phyloP scores from a whole-genome alignment of 2,329 filamentous ascomycete genomes.

The Pyrenophora teres region DNA sequence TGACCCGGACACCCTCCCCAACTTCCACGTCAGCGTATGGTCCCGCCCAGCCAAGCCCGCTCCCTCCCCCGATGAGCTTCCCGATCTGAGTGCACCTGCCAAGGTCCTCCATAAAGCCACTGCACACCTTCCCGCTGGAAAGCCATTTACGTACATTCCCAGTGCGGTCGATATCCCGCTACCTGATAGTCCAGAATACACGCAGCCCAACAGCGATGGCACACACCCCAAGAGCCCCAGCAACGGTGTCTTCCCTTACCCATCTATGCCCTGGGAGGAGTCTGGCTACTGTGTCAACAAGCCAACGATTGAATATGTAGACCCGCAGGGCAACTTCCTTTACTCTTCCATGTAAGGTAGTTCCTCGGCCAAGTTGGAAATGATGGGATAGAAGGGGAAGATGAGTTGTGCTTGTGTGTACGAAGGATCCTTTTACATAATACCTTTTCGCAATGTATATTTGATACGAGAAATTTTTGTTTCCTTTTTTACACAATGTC shows the following conservation, averaged over 20 bases:
- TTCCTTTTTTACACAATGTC: conserved; percentile 12
- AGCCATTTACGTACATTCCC: conserved; percentile 36
- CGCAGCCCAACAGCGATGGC: conserved; percentile 9
- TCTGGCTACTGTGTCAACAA: conserved; percentile 38
- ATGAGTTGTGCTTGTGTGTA: conserved; percentile 2
- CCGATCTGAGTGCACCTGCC: conserved; percentile 36
- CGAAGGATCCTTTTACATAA: conserved; percentile 11
- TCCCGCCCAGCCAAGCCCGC: conserved; percentile 39
- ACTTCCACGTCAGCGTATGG: conserved; percentile 42
- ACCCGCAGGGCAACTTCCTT: conserved; percentile 39
- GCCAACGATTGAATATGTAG: conserved; percentile 44
- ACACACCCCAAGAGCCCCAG: conserved; percentile 7
- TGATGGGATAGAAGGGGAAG: not conserved
- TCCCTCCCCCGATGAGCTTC: conserved; percentile 30
- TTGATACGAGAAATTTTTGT: conserved; percentile 10
- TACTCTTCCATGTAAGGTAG: conserved; percentile 28
- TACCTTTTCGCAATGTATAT: conserved; percentile 14
- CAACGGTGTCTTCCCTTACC: conserved; percentile 22
- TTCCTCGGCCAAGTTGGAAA: not conserved
- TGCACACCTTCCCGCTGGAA: conserved; percentile 35
- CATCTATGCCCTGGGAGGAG: conserved; percentile 30
- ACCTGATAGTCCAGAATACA: conserved; percentile 21
- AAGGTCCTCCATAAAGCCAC: conserved; percentile 32
- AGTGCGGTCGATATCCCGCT: conserved; percentile 24
- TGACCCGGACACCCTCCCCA: conserved; percentile 33